Evolutionary conservation across 257 asterid genomes (phyloP).

Genomic region (Avicennia marina): DNA sequence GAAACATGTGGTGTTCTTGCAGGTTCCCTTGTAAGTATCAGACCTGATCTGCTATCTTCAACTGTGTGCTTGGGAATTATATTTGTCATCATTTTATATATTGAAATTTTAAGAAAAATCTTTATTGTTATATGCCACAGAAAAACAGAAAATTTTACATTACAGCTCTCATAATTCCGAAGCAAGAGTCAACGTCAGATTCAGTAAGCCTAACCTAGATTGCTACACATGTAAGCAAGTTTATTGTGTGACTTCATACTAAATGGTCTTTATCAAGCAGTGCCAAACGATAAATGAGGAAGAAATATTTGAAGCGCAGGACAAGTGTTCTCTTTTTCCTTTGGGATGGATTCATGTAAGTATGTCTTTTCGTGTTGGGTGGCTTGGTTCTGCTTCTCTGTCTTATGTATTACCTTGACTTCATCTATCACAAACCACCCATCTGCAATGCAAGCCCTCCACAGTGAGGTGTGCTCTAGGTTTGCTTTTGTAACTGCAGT

Average conservation of each 20-base stretch:
- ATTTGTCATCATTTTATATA: constrained; percentile 9
- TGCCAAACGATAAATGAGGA: constrained; percentile 96
- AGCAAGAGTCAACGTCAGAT: constrained; percentile 97
- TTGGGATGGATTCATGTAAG: constrained; percentile 98
- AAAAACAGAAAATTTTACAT: constrained; percentile 71
- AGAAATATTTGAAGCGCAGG: constrained; percentile 97
- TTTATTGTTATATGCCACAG: constrained; percentile 39
- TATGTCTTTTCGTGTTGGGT: constrained; percentile 30
- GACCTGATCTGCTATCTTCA: constrained; percentile 7
- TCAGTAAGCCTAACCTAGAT: constrained; percentile 65
- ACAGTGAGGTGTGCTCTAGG: too few species aligned
- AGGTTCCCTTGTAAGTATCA: constrained; percentile 76
- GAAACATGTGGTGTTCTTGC: constrained; percentile 98
- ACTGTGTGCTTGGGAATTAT: constrained; percentile 14
- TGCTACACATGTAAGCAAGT: constrained; percentile 8
- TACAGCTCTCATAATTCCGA: constrained; percentile 92
- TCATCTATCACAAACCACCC: too few species aligned
- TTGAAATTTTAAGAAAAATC: neutral
- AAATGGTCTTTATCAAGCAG: constrained; percentile 40
- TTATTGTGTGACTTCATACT: constrained; percentile 13
- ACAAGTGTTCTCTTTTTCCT: constrained; percentile 80
- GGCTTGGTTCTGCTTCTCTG: constrained; percentile 28
- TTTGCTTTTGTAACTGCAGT: too few species aligned
- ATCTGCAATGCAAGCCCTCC: too few species aligned
- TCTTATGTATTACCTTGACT: neutral